These are phyloP conservation scores for Tylopilus sp. DNA, from an alignment of 768 basidiomycete species.

Conservation along the genomic window DNA sequence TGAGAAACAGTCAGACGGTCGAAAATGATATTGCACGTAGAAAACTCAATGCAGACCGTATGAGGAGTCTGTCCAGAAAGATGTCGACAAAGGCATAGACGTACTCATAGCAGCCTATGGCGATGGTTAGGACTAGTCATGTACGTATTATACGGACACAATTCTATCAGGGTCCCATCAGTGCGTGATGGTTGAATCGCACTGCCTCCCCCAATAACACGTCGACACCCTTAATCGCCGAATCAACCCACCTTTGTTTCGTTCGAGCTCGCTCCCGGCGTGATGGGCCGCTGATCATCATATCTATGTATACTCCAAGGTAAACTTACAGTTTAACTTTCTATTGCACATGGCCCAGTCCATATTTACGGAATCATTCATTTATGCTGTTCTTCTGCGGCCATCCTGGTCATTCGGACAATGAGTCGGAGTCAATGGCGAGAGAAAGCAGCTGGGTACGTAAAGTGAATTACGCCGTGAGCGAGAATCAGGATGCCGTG, in stretches of 20 bases:
- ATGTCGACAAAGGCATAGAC: slow-evolving; percentile 30
- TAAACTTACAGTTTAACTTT: not conserved
- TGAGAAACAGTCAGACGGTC: slow-evolving; percentile 54
- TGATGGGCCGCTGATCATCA: not conserved
- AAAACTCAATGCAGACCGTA: slow-evolving; percentile 68
- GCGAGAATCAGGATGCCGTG: not conserved
- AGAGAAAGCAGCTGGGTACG: not conserved
- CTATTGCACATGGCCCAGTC: not conserved
- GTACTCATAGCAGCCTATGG: not conserved
- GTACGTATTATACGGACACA: no score
- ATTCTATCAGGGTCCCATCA: no score
- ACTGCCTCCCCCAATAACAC: no score
- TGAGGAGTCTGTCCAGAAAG: slow-evolving; percentile 59
- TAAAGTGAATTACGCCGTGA: not conserved
- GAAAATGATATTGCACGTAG: slow-evolving; percentile 73
- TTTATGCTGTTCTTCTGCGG: not conserved
- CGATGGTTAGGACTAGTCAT: no score
- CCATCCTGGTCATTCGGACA: not conserved
- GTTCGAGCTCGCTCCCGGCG: no score
- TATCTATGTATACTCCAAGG: not conserved
- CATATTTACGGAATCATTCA: not conserved
- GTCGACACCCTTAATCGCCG: no score
- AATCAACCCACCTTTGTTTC: no score
- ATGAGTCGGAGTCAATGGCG: not conserved
- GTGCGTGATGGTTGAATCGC: no score